Evolutionary conservation across 1,284 basidiomycete genomes (phyloP), one percentile per base, ranked within the genome.

Genomic region (Bjerkandera adusta): DNA sequence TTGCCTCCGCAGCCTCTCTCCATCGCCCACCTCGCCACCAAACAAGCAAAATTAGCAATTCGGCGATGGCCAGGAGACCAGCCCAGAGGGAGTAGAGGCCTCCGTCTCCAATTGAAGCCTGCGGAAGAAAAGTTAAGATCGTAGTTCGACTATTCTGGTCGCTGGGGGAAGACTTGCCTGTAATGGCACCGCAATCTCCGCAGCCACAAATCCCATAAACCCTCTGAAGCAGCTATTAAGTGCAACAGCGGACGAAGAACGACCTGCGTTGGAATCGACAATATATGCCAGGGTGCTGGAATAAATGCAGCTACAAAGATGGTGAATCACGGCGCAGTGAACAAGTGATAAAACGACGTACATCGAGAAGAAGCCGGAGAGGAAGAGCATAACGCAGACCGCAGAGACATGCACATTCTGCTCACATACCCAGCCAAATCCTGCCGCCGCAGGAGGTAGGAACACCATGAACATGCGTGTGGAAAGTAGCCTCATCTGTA

Each of bases 51-150:
- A 82, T 71, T 13, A 84, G 65, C 4, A 72, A 48, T 30, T 75
- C 75, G 35, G 69, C 70, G 16, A 83, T 42, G 0, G 75, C 53
- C 57, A 90, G 59, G 0, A 90, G 49, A 0, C 76, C 80, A 0
- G 80, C 76, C 73, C 89, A 88, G 1, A 89, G 68, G 0, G 85
- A 83, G 59, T 89, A 92, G 41, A 86, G 68, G 56, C 88, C 88
- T 6, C 88, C 89, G 47, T 85, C 81, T 0, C 81, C 82, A 29
- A 83, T 71, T 0, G 69, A 63, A 43, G 74, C 65, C 66, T 79
- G 50, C 10, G 43, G 16, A 32, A 18, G 36, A 25, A 18, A 35
- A 42, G 32, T 12, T 38, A 15, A 2, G 32, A 25, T 16, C n/a
- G 40, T 18, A 26, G 25, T 45, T n/a, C 15, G 18, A n/a, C 4